Conservation (phyloP, 1,284 basidiomycete genomes). For the Afroboletus lepidellus region DNA sequence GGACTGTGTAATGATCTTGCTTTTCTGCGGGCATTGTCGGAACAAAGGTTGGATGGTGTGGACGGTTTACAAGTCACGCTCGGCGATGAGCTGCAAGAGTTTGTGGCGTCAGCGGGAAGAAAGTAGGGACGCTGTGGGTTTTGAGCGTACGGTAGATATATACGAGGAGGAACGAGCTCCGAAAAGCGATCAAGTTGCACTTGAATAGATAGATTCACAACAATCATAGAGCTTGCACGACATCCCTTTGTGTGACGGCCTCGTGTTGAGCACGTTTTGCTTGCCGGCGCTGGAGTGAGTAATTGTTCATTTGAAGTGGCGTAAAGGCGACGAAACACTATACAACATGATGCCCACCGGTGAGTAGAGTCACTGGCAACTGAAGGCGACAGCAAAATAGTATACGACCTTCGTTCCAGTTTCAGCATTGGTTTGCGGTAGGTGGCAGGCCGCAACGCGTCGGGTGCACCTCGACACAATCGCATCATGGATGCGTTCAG, state of each 20-base stretch:
- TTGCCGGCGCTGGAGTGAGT: constrained; percentile 29
- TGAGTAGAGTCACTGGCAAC: neutral
- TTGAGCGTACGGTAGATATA: constrained; percentile 26
- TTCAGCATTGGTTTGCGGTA: neutral
- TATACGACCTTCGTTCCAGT: neutral
- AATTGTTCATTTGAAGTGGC: constrained; percentile 27
- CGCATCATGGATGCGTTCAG: neutral
- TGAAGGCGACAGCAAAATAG: neutral
- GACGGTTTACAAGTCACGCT: constrained; percentile 10
- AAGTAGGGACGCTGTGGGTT: constrained; percentile 6
- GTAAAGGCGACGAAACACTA: constrained; percentile 17
- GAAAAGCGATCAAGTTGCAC: constrained; percentile 24
- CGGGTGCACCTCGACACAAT: neutral
- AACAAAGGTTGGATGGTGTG: constrained; percentile 12
- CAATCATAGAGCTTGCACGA: constrained; percentile 26
- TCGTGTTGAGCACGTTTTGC: constrained; percentile 35
- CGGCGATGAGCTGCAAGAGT: constrained; percentile 7
- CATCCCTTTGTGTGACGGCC: constrained; percentile 23
- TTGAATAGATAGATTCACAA: constrained; percentile 23
- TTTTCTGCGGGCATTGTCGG: constrained; percentile 30
- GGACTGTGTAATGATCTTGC: constrained; percentile 23
- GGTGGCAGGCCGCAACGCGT: neutral
- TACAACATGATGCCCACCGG: constrained; percentile 5
- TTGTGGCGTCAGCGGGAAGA: constrained; percentile 10
- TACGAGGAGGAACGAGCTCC: constrained; percentile 27